These are phyloP conservation scores for Cercospora sesami DNA, from an alignment of 2,329 filamentous ascomycete species.

Conservation along the genomic window DNA sequence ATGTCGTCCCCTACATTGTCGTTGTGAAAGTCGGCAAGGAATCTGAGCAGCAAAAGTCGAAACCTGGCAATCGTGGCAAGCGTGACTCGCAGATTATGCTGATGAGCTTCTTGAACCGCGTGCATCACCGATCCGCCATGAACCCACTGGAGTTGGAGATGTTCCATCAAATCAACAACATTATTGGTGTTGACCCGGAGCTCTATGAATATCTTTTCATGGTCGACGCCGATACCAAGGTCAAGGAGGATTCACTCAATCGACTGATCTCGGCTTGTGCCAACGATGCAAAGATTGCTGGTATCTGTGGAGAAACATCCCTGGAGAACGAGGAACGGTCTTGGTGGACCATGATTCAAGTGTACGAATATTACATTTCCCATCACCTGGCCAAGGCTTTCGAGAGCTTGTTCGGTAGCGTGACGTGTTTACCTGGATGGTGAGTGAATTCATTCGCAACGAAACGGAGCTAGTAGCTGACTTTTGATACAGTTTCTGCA, in stretches of 20 bases:
- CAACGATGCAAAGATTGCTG: conserved; percentile 92
- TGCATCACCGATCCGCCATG: conserved; percentile 93
- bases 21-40: conserved; percentile 97
- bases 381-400: conserved; percentile 97
- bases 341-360: conserved; percentile 99
- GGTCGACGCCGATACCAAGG: conserved; percentile 96
- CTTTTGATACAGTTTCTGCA: conserved; percentile 73
- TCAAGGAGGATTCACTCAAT: conserved; percentile 88
- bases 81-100: conserved; percentile 95
- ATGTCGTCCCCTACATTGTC: conserved; percentile 94
- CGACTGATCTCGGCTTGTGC: conserved; percentile 88
- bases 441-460: conserved; percentile 54
- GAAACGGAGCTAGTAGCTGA: neutral
- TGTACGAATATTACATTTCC: conserved; percentile 99
- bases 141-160: conserved; percentile 94
- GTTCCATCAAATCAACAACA: conserved; percentile 99
- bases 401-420: conserved; percentile 94
- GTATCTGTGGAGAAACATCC: conserved; percentile 95
- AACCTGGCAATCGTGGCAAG: conserved; percentile 97
- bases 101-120: conserved; percentile 96
- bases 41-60: conserved; percentile 84
- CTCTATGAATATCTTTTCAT: conserved; percentile 96
- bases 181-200: conserved; percentile 96
- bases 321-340: conserved; percentile 91
- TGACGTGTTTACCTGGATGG: conserved; percentile 99